Percentiles rank a stretch among this genome's conserved stretches.
phyloP scores from a whole-genome alignment of 176 grass and related monocot species.

The Alopecurus myosuroides region DNA sequence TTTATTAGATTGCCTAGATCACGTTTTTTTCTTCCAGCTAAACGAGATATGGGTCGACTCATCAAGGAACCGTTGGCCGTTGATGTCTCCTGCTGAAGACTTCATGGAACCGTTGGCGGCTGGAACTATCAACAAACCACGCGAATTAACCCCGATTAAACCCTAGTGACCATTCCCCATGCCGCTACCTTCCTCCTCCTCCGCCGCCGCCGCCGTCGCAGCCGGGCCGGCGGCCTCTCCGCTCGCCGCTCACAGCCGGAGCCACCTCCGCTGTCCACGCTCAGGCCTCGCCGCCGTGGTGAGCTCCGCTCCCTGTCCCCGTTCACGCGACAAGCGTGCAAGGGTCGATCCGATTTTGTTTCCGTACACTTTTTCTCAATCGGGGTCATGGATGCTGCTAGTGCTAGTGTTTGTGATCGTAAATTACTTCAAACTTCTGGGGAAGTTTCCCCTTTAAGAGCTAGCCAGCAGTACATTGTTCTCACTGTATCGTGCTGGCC shows the following conservation, averaged over 20 bases:
- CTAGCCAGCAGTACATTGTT: neutral
- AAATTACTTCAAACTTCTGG: neutral
- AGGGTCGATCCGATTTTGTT: neutral
- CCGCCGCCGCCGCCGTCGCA: slow-evolving; percentile 16
- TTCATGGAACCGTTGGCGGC: neutral
- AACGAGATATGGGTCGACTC: neutral
- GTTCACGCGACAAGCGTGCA: neutral
- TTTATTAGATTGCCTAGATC: too few relatives aligned
- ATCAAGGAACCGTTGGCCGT: neutral
- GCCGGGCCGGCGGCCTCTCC: neutral
- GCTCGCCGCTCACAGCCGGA: neutral
- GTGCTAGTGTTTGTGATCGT: neutral
- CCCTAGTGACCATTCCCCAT: slow-evolving; percentile 26
- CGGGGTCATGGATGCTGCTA: neutral
- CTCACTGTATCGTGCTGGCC: neutral
- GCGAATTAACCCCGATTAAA: slow-evolving; percentile 20
- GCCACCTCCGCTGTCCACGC: neutral
- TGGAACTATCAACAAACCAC: neutral
- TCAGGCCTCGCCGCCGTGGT: slow-evolving; percentile 11
- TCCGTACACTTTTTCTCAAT: neutral
- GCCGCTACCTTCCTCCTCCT: slow-evolving; percentile 18
- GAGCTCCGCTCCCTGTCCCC: neutral
- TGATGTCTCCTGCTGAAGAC: neutral
- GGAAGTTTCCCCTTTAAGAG: neutral
- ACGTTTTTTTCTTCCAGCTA: too few relatives aligned